Evolutionary conservation across 2,329 filamentous ascomycete species (phyloP), one percentile per base, ranked within the genome.

Genomic region (Talaromyces sp.): DNA sequence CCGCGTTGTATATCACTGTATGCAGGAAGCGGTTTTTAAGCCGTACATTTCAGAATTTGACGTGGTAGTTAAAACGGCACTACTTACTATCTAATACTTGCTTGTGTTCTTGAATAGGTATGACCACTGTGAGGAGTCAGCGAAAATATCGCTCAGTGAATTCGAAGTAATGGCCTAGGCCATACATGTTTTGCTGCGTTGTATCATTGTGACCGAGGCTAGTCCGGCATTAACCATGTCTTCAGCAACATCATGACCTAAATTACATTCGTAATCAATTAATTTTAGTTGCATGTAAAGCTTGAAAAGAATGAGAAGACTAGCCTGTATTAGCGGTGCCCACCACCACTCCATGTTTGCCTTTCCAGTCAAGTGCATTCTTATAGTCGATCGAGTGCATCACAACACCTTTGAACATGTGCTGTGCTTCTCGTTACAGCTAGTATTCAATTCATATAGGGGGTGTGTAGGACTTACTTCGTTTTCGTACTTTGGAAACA

Each of bases 281-380:
- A 55, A 61, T 31, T 41, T 7, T 17, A 19, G 8, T 13, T 43
- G 7, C 10, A 46, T 13, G 3, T 29, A 7, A 27, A 9, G 4
- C 26, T 27, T 21, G 43, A 21, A 46, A 10, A 46, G 6, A 46
- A 43, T 26, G 32, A 31, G 11, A 29, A 29, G 24, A 29, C 43
- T 41, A 49, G 55, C 75, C 79, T 0, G 78, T 80, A 63, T 82
- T 82, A 56, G 76, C 81, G 19, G 75, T 76, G 27, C 80, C 80
- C 17, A 82, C 69, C 0, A 82, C 75, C 32, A 81, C 65, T 5
- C 75, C 79, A 32, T 71, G 72, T 58, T 80, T 80, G 29, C 77
- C 77, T 21, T 69, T 69, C 67, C 70, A 77, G 4, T 58, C 51
- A 10, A 65, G 64, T 17, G 73, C 65, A 46, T 68, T 69, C n/a